Evolutionary conservation across 2,329 filamentous ascomycete genomes (phyloP), one percentile per base, ranked within the genome.

Genomic region (Ampelomyces quisqualis): DNA sequence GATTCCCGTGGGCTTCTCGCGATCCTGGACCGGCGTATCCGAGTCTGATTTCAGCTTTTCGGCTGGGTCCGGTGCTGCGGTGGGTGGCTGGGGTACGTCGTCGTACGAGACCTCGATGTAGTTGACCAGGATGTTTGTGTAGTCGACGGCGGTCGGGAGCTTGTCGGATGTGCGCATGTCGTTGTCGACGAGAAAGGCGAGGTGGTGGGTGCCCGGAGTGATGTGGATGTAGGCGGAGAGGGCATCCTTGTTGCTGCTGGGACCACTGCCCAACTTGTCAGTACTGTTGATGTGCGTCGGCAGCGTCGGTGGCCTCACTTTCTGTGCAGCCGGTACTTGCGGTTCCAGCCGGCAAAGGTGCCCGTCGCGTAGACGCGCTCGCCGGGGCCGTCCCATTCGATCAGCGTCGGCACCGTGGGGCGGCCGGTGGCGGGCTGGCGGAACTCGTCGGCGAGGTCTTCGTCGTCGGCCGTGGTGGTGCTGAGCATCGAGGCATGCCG

Each of bases 61-160:
- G 4, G 40, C n/a, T 26, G 51, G 47, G n/a, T 52, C 52, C 8
- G 53, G 28, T 28, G 48, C 44, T 20, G 43, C 49, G 19, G 56
- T 49, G 23, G 44, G 44, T 26, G 55, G 42, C 21, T 51, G 40
- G 8, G 75, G 74, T 20, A 84, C 70, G 60, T 90, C 85, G 40
- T 90, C 85, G 23, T 88, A 82, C 58, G 80, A 88, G 48, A 97
- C 87, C 73, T 98, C 93, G 62, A 98, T 88, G 67, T 97, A 98
- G 71, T 98, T 98, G 70, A 98, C 91, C 13, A 98, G 77, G 64
- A 95, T 95, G 72, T 97, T 97, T 51, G 90, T 94, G 67, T 94
- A 96, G 68, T 98, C 93, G 43, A 98, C 93, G 2, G 93, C 95
- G 0, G 93, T 97, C 10, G 93, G 91, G 40, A 96, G 77, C 51